Evolutionary conservation across 345 rosid genomes (phyloP).

Genomic region (Sonneratia caseolaris): DNA sequence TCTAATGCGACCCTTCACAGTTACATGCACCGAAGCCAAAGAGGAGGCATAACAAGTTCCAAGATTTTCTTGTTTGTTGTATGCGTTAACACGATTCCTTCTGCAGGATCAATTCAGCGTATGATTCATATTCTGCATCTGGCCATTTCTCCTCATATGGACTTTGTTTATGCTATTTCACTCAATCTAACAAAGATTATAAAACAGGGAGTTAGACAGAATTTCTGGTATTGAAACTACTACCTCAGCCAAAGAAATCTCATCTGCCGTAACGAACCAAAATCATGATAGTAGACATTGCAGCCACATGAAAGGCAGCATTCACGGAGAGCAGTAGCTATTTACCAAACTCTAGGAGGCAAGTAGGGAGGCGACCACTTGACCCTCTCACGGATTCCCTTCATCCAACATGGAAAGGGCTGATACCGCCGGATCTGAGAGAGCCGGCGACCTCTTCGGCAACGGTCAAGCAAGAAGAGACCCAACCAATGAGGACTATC

Average conservation of each 20-base stretch:
- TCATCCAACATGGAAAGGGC: conserved; percentile 75
- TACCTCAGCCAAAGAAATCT: background rate
- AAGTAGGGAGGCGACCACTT: background rate
- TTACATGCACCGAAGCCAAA: background rate
- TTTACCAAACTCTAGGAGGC: background rate
- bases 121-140: background rate
- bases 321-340: background rate
- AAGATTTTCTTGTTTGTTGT: background rate
- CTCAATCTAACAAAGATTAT: background rate
- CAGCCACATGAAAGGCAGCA: background rate
- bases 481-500: conserved; percentile 62
- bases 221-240: background rate
- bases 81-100: background rate
- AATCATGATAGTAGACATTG: background rate
- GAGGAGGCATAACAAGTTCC: background rate
- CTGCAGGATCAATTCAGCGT: background rate
- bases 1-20: background rate
- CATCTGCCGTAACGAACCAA: background rate
- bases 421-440: conserved; percentile 73
- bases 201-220: background rate
- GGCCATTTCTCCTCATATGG: background rate
- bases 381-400: background rate
- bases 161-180: too few relatives aligned
- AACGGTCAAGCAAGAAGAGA: conserved; percentile 65
- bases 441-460: conserved; percentile 81